phyloP scores from a whole-genome alignment of 768 basidiomycete species.

The Suillus luteus region DNA sequence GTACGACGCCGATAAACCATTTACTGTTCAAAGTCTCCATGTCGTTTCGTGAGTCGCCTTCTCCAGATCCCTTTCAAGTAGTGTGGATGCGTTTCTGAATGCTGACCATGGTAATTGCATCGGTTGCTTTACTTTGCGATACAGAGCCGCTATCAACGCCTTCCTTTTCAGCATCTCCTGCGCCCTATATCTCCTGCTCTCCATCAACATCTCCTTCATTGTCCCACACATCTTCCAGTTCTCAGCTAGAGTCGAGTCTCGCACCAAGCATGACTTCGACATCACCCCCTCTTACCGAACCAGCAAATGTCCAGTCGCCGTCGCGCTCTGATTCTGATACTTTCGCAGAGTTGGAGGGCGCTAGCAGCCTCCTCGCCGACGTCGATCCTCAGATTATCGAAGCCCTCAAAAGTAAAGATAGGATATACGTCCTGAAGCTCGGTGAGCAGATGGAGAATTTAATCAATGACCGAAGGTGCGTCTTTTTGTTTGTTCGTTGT shows the following conservation, averaged over 20 bases:
- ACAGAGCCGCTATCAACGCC: slow-evolving; percentile 11
- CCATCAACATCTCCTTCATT: slow-evolving; percentile 16
- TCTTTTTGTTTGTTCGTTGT: slow-evolving; percentile 21
- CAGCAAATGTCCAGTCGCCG: slow-evolving; percentile 16
- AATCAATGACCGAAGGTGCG: slow-evolving; percentile 74
- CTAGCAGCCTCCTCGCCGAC: slow-evolving; percentile 38
- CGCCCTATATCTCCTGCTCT: slow-evolving; percentile 19
- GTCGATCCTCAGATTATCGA: slow-evolving; percentile 82
- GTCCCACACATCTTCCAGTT: slow-evolving; percentile 17
- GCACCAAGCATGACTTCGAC: slow-evolving; percentile 11
- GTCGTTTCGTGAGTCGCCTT: slow-evolving; percentile 18
- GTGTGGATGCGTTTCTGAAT: slow-evolving; percentile 10
- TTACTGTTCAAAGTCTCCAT: slow-evolving; percentile 11
- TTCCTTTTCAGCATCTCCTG: slow-evolving; percentile 15
- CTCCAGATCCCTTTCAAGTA: slow-evolving; percentile 6
- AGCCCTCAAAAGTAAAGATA: slow-evolving; percentile 85
- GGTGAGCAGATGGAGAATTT: slow-evolving; percentile 83
- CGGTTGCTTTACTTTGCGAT: slow-evolving; percentile 9
- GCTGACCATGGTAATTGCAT: slow-evolving; percentile 16
- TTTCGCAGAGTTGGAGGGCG: slow-evolving; percentile 31
- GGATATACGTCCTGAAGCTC: slow-evolving; percentile 86
- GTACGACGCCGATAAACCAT: slow-evolving; percentile 20
- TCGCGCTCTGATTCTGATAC: slow-evolving; percentile 31
- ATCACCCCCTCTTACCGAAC: slow-evolving; percentile 21
- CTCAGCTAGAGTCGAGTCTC: slow-evolving; percentile 18